These are phyloP conservation scores for Saraca asoca DNA, from an alignment of 331 rosid species.

Conservation along the genomic window DNA sequence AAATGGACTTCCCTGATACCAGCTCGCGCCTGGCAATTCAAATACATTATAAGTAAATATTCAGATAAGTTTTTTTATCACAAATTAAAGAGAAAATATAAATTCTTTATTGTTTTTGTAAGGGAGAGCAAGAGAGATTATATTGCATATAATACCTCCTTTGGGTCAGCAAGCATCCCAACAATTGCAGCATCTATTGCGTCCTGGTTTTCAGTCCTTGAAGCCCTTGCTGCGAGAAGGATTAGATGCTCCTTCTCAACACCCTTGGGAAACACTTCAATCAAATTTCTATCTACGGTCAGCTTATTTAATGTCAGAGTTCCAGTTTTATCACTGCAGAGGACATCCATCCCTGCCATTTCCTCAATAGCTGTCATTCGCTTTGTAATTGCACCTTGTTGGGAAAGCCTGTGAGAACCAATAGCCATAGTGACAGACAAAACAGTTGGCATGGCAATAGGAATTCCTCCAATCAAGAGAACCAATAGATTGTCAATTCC, in stretches of 20 bases:
- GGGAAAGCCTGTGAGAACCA: conserved; percentile 44
- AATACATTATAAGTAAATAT: conserved; percentile 11
- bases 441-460: conserved; percentile 77
- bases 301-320: conserved; percentile 87
- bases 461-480: conserved; percentile 72
- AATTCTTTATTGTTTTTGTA: not conserved
- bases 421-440: conserved; percentile 49
- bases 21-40: conserved; percentile 84
- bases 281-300: conserved; percentile 72
- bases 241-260: conserved; percentile 84
- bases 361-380: conserved; percentile 99
- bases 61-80: not conserved
- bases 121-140: not conserved
- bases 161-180: conserved; percentile 98
- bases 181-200: conserved; percentile 98
- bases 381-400: conserved; percentile 40
- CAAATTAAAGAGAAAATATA: not conserved
- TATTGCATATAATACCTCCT: conserved; percentile 61
- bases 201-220: conserved; percentile 97
- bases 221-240: conserved; percentile 97
- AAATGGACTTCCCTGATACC: conserved; percentile 90
- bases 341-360: conserved; percentile 99
- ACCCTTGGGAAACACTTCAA: conserved; percentile 91
- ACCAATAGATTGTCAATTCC: conserved; percentile 70
- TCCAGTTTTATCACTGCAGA: conserved; percentile 98